Percentiles rank a stretch among this genome's conserved stretches.
phyloP scores from a whole-genome alignment of 345 rosid genomes.

The Draba incana region DNA sequence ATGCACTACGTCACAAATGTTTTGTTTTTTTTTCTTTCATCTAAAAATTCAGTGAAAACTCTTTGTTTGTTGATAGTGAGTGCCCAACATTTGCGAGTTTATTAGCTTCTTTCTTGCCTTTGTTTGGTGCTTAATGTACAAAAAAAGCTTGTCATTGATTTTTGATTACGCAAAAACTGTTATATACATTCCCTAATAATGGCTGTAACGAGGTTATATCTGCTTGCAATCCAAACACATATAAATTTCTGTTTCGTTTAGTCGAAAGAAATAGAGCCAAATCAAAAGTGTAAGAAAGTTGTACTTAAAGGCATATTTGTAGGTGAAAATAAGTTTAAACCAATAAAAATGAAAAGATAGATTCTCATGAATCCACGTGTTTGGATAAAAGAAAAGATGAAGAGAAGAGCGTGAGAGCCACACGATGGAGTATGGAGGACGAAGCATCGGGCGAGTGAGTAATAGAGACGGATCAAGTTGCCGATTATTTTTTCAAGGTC shows the following conservation, averaged over 20 bases:
- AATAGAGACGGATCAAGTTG: conserved; percentile 32
- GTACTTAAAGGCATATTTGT: not conserved
- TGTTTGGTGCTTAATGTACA: conserved; percentile 35
- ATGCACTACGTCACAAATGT: conserved; percentile 23
- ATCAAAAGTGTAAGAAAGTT: not conserved
- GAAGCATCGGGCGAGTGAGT: conserved; percentile 32
- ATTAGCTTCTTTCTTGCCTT: conserved; percentile 9
- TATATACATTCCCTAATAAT: conserved; percentile 14
- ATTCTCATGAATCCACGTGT: too few species aligned
- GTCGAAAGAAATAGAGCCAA: not conserved
- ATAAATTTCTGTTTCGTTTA: not conserved
- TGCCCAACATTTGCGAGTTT: conserved; percentile 28
- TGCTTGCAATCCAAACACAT: not conserved
- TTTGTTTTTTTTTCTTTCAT: not conserved
- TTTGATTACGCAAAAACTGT: not conserved
- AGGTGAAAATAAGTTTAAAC: not conserved
- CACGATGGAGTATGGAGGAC: conserved; percentile 38
- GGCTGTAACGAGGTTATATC: not conserved
- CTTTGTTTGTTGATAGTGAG: conserved; percentile 33
- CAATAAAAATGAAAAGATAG: too few species aligned
- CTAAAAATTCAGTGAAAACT: conserved; percentile 24
- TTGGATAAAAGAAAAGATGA: conserved; percentile 38
- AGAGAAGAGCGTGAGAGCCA: conserved; percentile 29
- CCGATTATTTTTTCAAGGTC: conserved; percentile 12
- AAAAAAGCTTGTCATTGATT: conserved; percentile 20